phyloP scores from a whole-genome alignment of 495 filamentous ascomycete species.

The Penicillium riverlandense region DNA sequence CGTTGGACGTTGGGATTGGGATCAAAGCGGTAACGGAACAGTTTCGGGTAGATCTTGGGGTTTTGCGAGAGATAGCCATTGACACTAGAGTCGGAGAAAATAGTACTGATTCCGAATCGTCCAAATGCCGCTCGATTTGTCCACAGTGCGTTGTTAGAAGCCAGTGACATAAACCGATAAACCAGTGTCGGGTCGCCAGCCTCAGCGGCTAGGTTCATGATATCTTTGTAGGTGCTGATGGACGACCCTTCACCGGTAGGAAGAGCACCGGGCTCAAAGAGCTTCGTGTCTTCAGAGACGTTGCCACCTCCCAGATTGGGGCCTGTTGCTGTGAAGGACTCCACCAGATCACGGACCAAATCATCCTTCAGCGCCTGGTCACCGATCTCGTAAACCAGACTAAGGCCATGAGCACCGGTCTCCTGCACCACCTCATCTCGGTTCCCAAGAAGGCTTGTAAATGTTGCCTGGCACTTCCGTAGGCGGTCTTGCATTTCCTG shows the following conservation, averaged over 20 bases:
- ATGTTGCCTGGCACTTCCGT: slow-evolving; percentile 74
- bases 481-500: slow-evolving; percentile 63
- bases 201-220: slow-evolving; percentile 86
- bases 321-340: slow-evolving; percentile 73
- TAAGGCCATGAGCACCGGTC: slow-evolving; percentile 82
- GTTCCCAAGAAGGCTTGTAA: slow-evolving; percentile 79
- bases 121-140: slow-evolving; percentile 91
- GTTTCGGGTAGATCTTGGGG: slow-evolving; percentile 88
- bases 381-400: slow-evolving; percentile 87
- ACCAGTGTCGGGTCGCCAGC: slow-evolving; percentile 90
- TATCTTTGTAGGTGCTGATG: slow-evolving; percentile 90
- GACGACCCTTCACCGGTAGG: slow-evolving; percentile 86
- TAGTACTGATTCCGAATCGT: slow-evolving; percentile 82
- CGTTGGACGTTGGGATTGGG: slow-evolving; percentile 85
- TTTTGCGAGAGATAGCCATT: slow-evolving; percentile 65
- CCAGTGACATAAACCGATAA: slow-evolving; percentile 95
- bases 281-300: slow-evolving; percentile 79
- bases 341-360: slow-evolving; percentile 77
- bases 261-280: slow-evolving; percentile 89
- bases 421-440: slow-evolving; percentile 93
- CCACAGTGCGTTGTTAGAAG: slow-evolving; percentile 92
- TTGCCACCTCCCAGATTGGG: slow-evolving; percentile 62
- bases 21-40: slow-evolving; percentile 91
- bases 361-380: slow-evolving; percentile 71
- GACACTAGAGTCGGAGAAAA: slow-evolving; percentile 79